Evolutionary conservation across 805 yeast genomes (phyloP), one percentile per base, ranked within the genome.

Genomic region (Saturnispora gosingensis): DNA sequence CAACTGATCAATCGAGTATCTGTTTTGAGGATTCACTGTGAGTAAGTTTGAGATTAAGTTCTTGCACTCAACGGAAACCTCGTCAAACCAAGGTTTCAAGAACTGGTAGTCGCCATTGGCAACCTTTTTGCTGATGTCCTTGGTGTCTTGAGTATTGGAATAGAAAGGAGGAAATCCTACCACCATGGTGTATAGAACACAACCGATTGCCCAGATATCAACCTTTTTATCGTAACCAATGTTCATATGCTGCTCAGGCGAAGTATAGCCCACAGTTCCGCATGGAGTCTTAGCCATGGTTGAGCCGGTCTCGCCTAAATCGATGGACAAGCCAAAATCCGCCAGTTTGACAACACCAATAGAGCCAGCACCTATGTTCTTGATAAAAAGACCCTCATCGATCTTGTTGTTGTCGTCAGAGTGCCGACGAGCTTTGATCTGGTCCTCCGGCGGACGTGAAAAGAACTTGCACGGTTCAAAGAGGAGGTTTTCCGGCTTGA

Each of bases 41-140:
- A 86, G 70, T 65, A 86, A 72, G 59, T 77, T 80, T 4, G 76
- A 67, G 13, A 86, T 86, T 59, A 86, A 75, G 58, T 76, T 76
- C 61, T 85, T 86, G 27, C 89, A 90, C 36, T 81, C 88, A 39
- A 64, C 67, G 48, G 83, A 75, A 35, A 86, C 83, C 63, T 86
- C 95, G 66, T 85, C 93, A 88, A 93, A 86, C 95, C 95, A 86
- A 1, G 95, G 95, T 53, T 77, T 70, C 49, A 86, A 70, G 63
- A 85, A 86, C n/a, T 79, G 77, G 65, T 76, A 86, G 52, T 85
- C 82, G 35, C 93, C 95, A 45, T 72, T 73, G 11, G 85, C 72
- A 32, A 85, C 87, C 63, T 85, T 86, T 50, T 75, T 74, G 4
- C 89, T 81, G 45, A 86, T 70, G 47, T 72, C 73, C 55, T 73